Percentiles rank a stretch among this genome's conserved stretches.
Evolutionary conservation across 768 basidiomycete species (phyloP).

Genomic region (Fistulinella prunicolor): DNA sequence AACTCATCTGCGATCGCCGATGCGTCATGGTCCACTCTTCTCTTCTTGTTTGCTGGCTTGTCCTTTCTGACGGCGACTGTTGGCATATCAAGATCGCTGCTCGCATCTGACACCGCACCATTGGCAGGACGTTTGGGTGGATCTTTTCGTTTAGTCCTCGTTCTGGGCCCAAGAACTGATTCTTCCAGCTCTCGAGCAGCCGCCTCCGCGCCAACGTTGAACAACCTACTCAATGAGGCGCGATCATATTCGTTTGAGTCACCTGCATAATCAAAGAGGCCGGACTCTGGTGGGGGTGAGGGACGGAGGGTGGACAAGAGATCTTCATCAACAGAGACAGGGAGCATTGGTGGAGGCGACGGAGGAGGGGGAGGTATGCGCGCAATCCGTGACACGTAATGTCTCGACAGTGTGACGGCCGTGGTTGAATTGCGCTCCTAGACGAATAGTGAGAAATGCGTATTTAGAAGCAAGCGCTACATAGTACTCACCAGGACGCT

Average conservation of each 20-base stretch:
- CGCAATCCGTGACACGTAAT: slow-evolving; percentile 41
- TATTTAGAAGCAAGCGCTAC: not conserved
- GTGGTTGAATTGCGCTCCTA: slow-evolving; percentile 71
- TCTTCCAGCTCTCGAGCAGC: slow-evolving; percentile 57
- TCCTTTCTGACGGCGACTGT: slow-evolving; percentile 32
- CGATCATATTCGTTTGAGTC: slow-evolving; percentile 25
- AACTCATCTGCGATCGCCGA: slow-evolving; percentile 45
- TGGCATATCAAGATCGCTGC: slow-evolving; percentile 54
- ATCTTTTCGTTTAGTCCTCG: slow-evolving; percentile 42
- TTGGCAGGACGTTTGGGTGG: slow-evolving; percentile 49
- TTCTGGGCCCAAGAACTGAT: slow-evolving; percentile 43
- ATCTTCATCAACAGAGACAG: slow-evolving; percentile 34
- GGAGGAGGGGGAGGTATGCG: slow-evolving; percentile 44
- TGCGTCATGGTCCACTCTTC: slow-evolving; percentile 51
- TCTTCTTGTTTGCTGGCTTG: slow-evolving; percentile 55
- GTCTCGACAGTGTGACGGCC: slow-evolving; percentile 42
- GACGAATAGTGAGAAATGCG: slow-evolving; percentile 6
- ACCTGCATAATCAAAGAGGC: slow-evolving; percentile 29
- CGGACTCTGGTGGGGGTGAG: slow-evolving; percentile 35
- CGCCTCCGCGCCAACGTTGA: slow-evolving; percentile 45
- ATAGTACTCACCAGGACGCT: slow-evolving; percentile 52
- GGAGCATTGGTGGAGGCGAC: slow-evolving; percentile 33
- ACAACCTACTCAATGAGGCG: slow-evolving; percentile 19
- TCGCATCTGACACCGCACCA: slow-evolving; percentile 51
- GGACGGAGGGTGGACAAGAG: slow-evolving; percentile 34